phyloP scores from a whole-genome alignment of 306 rosid genomes.

The Sophora flavescens region DNA sequence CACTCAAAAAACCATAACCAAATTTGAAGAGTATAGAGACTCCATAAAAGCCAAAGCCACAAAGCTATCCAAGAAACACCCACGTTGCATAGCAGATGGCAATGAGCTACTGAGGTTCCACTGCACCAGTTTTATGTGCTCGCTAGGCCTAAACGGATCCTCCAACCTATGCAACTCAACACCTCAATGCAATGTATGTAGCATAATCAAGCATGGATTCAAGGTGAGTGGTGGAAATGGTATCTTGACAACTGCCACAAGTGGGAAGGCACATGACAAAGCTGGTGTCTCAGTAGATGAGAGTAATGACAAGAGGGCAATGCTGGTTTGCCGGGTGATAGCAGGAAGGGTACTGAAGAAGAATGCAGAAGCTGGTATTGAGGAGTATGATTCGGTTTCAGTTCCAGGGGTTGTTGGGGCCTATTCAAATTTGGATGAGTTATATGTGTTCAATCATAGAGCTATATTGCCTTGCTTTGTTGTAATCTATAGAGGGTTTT shows the following conservation, averaged over 20 bases:
- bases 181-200: constrained; percentile 75
- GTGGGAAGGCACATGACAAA: constrained; percentile 90
- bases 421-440: constrained; percentile 91
- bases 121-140: constrained; percentile 79
- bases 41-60: constrained; percentile 83
- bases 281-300: constrained; percentile 48
- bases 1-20: constrained; percentile 77
- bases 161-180: constrained; percentile 83
- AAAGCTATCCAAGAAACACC: constrained; percentile 75
- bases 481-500: constrained; percentile 84
- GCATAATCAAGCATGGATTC: constrained; percentile 81
- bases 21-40: constrained; percentile 90
- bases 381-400: constrained; percentile 83
- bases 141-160: constrained; percentile 87
- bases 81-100: constrained; percentile 96
- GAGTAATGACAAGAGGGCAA: constrained; percentile 67
- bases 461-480: constrained; percentile 99
- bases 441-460: constrained; percentile 73
- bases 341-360: constrained; percentile 99
- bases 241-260: constrained; percentile 86
- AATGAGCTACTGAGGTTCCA: constrained; percentile 93
- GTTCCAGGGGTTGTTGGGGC: constrained; percentile 80
- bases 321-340: constrained; percentile 97
- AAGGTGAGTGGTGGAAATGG: constrained; percentile 53
- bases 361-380: constrained; percentile 68